Evolutionary conservation across 106 monocot species (phyloP), one percentile per base, ranked within the genome.

Genomic region (Apostasia ramifera): DNA sequence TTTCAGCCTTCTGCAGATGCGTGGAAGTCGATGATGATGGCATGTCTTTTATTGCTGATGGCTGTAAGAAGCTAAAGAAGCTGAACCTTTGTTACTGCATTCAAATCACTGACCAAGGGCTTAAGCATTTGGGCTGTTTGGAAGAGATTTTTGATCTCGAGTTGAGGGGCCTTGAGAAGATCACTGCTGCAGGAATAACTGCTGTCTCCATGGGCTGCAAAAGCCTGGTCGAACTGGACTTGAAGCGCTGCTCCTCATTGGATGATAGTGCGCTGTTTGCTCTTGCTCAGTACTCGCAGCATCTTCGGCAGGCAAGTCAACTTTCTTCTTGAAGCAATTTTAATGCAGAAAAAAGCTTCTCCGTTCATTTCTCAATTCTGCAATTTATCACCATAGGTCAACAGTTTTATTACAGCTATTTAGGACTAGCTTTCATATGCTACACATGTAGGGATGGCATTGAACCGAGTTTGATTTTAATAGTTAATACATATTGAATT

Each of bases 81-180:
- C 68, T 95, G 47, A 95, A 95, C 63, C 26, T 91, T 8, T 91
- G 94, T 61, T 95, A 95, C 70, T 95, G 94, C 57, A 71, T 26
- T 2, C 68, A 84, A 76, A 95, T 95, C 26, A 84, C 86, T 0
- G 85, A 95, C 66, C 39, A 66, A 59, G 94, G 94, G 4, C 43
- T 91, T 70, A 72, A 81, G 66, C 55, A 83, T 75, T 63, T 95
- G 10, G 70, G 88, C 50, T 55, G 56, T 5, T 68, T 95, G 53
- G 72, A 85, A 68, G 81, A 78, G 45, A 75, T 95, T 9, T 42
- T 53, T 5, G 88, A 88, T 40, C 83, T 95, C 46, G 94, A 95
- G 60, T 8, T 95, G 67, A 85, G 94, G 80, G 72, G 72, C 15
- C 63, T 91, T 39, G 53, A 53, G 13, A 66, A 76, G 11, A 71